phyloP scores from a whole-genome alignment of 192 early-diverging fungal species.

The Coemansia biformis region DNA sequence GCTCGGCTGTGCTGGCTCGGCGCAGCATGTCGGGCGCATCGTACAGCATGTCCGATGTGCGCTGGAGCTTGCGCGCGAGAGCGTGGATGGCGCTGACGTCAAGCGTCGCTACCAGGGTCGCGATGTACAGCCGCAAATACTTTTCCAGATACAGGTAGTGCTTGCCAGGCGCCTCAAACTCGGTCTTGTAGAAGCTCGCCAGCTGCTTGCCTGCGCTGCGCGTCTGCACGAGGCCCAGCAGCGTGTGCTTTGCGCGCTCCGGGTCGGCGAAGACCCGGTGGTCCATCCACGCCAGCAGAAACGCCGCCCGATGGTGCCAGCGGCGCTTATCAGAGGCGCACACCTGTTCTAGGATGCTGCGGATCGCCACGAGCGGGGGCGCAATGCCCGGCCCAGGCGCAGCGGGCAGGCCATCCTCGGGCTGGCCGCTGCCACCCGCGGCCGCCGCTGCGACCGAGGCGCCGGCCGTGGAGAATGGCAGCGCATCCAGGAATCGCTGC shows the following conservation, averaged over 20 bases:
- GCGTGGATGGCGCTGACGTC: conserved; percentile 30
- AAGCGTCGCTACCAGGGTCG: conserved; percentile 24
- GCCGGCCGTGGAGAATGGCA: conserved; percentile 11
- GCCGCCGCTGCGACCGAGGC: too few relatives aligned
- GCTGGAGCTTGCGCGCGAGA: conserved; percentile 39
- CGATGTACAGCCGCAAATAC: conserved; percentile 34
- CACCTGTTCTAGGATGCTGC: conserved; percentile 13
- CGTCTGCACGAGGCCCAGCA: conserved; percentile 39
- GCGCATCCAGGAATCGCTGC: conserved; percentile 22
- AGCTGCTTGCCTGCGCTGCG: conserved; percentile 36
- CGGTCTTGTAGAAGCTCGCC: conserved; percentile 47
- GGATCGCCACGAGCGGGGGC: conserved; percentile 7
- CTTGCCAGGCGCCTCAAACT: conserved; percentile 45
- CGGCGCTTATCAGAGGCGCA: conserved; percentile 37
- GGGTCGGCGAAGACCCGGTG: conserved; percentile 20
- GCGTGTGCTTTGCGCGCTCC: conserved; percentile 30
- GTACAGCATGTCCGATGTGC: conserved; percentile 28
- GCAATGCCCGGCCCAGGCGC: too few relatives aligned
- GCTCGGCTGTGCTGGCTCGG: conserved; percentile 11
- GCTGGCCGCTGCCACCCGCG: too few relatives aligned
- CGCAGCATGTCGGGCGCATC: conserved; percentile 5
- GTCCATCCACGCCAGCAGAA: conserved; percentile 42
- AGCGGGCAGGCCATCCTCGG: not conserved
- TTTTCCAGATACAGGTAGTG: conserved; percentile 50
- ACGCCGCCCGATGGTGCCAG: conserved; percentile 39